Percentiles rank a stretch among this genome's conserved stretches.
Evolutionary conservation across 2,329 filamentous ascomycete species (phyloP).

Genomic region (Phoma sp.): DNA sequence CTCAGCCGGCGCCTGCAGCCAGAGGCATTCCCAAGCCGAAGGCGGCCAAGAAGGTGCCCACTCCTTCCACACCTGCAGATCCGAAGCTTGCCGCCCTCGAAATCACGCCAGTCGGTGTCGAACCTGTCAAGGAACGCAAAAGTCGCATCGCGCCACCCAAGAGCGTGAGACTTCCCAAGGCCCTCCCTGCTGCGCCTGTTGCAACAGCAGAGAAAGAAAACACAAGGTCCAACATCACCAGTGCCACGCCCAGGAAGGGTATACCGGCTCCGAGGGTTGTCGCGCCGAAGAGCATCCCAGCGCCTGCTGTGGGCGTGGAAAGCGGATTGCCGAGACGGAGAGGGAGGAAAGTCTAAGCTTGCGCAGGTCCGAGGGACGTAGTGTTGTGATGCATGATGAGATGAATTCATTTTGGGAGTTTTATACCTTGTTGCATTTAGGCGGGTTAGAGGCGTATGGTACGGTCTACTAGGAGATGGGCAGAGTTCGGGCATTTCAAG

Average conservation of each 20-base stretch:
- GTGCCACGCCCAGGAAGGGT: conserved; percentile 40
- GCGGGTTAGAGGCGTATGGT: not conserved
- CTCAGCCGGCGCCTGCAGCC: conserved; percentile 4
- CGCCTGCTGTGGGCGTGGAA: conserved; percentile 27
- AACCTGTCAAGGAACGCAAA: conserved; percentile 35
- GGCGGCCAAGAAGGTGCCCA: conserved; percentile 28
- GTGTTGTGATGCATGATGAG: not conserved
- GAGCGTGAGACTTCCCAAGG: conserved; percentile 43
- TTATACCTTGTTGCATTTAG: conserved; percentile 13
- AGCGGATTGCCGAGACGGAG: conserved; percentile 42
- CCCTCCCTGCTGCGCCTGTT: conserved; percentile 12
- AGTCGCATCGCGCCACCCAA: conserved; percentile 44
- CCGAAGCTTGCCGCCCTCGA: conserved; percentile 31
- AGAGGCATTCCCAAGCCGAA: conserved; percentile 30
- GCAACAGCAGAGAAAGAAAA: conserved; percentile 18
- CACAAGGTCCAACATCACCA: conserved; percentile 35
- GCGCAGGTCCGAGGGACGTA: not conserved
- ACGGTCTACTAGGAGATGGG: no score
- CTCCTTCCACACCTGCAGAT: conserved; percentile 24
- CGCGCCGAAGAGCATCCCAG: conserved; percentile 16
- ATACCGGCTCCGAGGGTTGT: conserved; percentile 34
- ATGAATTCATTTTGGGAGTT: conserved; percentile 8
- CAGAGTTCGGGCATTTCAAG: no score
- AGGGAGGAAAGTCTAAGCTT: conserved; percentile 28
- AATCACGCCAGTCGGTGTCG: conserved; percentile 31